A percentile compares a stretch with the other conserved stretches of the same genome.
These are phyloP conservation scores for Tricholoma furcatifolium DNA, from an alignment of 768 basidiomycete genomes.

Conservation along the genomic window DNA sequence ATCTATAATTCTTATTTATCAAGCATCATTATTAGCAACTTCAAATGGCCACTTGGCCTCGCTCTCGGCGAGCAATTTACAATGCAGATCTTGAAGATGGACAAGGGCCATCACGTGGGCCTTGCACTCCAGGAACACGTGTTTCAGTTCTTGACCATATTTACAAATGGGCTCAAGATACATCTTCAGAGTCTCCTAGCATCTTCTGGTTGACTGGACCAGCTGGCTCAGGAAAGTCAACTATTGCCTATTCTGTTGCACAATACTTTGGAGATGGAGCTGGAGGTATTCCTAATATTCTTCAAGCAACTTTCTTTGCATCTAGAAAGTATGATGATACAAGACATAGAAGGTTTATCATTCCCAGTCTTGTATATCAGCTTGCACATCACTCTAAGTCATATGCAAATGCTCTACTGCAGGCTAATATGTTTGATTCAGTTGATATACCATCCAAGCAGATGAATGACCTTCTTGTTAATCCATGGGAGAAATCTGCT, in stretches of 20 bases:
- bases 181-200: conserved; percentile 13
- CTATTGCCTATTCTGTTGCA: conserved; percentile 26
- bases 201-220: conserved; percentile 6
- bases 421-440: conserved; percentile 4
- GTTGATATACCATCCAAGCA: conserved; percentile 8
- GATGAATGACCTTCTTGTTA: conserved; percentile 18
- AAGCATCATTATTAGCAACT: background rate
- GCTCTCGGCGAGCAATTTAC: background rate
- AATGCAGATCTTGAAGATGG: background rate
- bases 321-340: conserved; percentile 26
- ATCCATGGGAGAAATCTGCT: conserved; percentile 17
- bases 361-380: conserved; percentile 17
- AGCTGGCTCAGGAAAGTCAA: conserved; percentile 19
- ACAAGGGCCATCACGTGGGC: background rate
- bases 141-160: background rate
- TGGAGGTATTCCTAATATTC: conserved; percentile 4
- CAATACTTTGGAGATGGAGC: conserved; percentile 10
- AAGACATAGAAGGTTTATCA: conserved; percentile 9
- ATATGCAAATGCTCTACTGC: background rate
- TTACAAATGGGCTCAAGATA: conserved; percentile 23
- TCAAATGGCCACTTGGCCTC: background rate
- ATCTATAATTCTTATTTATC: conserved; percentile 17
- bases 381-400: background rate
- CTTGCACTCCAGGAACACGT: conserved; percentile 18
- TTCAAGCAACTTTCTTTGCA: conserved; percentile 26